phyloP scores from a whole-genome alignment of 768 basidiomycete species.

The Wakefieldia striispora region DNA sequence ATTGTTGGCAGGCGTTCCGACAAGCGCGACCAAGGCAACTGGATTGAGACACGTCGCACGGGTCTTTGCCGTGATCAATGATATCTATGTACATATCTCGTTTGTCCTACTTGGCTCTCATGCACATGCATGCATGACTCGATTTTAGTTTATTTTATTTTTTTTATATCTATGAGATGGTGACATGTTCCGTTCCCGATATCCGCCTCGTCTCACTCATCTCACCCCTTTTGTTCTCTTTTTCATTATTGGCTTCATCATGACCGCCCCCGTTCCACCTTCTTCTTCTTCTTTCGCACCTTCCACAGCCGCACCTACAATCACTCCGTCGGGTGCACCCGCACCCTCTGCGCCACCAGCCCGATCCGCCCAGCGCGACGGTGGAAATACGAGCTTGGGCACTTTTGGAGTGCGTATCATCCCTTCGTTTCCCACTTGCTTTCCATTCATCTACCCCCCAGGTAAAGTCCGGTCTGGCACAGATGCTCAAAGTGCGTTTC shows the following conservation, averaged over 20 bases:
- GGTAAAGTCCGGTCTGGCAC: conserved; percentile 93
- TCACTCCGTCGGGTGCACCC: conserved; percentile 1
- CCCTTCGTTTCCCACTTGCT: background rate
- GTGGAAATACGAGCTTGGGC: conserved; percentile 57
- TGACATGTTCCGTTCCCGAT: conserved; percentile 7
- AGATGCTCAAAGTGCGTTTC: conserved; percentile 84
- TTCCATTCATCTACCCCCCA: conserved; percentile 28
- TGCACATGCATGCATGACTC: too few species aligned
- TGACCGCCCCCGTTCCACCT: conserved; percentile 14
- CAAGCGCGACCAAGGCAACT: background rate
- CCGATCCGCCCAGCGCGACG: conserved; percentile 49
- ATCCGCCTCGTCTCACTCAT: background rate
- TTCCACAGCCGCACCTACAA: conserved; percentile 1
- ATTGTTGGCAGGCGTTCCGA: too few species aligned
- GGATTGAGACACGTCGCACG: background rate
- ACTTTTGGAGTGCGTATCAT: conserved; percentile 59
- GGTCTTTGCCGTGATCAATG: too few species aligned
- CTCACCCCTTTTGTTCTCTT: background rate
- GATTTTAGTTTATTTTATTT: too few species aligned
- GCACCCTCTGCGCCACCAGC: conserved; percentile 42
- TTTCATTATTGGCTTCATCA: too few species aligned
- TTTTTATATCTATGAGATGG: too few species aligned
- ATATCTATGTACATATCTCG: too few species aligned
- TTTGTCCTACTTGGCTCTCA: too few species aligned
- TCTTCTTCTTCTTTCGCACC: background rate